A percentile compares a stretch with the other conserved stretches of the same genome.
phyloP scores from a whole-genome alignment of 169 alveolate genomes.

The Toxoplasma gondii region DNA sequence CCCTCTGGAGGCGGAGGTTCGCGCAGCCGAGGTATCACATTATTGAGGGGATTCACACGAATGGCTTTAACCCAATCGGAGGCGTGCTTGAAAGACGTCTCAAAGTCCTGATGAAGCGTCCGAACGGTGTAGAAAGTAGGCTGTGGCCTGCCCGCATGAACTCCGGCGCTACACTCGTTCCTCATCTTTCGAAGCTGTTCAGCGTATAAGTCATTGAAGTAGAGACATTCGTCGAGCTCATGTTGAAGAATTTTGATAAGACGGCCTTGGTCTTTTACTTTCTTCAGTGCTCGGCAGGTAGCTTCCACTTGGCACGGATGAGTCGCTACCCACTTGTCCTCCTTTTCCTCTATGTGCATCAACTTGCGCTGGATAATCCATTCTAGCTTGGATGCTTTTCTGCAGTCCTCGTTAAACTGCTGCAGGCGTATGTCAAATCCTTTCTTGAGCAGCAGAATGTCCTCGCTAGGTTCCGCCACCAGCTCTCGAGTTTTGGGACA shows the following conservation, averaged over 20 bases:
- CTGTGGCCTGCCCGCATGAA: neutral
- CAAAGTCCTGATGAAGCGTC: conserved; percentile 16
- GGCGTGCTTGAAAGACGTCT: neutral
- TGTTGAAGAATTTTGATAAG: conserved; percentile 3
- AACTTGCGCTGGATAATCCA: conserved; percentile 25
- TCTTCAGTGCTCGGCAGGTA: conserved; percentile 33
- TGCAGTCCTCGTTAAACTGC: conserved; percentile 24
- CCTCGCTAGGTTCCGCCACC: conserved; percentile 10
- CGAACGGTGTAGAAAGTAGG: neutral
- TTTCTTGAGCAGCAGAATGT: neutral
- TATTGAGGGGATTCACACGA: neutral
- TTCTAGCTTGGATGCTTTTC: conserved; percentile 4
- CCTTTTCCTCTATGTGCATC: neutral
- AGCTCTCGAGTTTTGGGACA: neutral
- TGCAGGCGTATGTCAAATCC: conserved; percentile 33
- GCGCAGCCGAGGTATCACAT: neutral
- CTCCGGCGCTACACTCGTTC: neutral
- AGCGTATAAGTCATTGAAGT: conserved; percentile 5
- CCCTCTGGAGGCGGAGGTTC: neutral
- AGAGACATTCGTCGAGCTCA: conserved; percentile 14
- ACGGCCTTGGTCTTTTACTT: conserved; percentile 19
- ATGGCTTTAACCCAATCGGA: neutral
- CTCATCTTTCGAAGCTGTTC: conserved; percentile 28
- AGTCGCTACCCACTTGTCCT: neutral
- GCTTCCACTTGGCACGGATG: conserved; percentile 27